Evolutionary conservation across 768 basidiomycete species (phyloP).

Genomic region (Mycena haematopus): DNA sequence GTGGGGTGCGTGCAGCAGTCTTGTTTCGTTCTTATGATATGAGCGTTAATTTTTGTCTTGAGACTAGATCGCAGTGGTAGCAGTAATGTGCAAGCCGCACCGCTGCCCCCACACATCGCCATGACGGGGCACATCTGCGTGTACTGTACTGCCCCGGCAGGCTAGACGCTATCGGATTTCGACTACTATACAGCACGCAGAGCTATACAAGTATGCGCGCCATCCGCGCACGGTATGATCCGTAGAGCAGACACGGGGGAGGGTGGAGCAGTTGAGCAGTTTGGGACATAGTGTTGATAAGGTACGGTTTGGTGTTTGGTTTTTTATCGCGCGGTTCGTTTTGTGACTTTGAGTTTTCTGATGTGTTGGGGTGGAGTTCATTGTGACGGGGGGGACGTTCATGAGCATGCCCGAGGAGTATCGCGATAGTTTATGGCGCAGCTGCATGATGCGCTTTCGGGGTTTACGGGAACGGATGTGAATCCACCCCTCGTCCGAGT

Average conservation of each 20-base stretch:
- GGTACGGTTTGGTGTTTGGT: no score
- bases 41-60: not conserved
- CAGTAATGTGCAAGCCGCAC: slow-evolving; percentile 99
- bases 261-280: slow-evolving; percentile 94
- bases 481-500: slow-evolving; percentile 95
- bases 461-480: slow-evolving; percentile 94
- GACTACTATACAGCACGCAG: slow-evolving; percentile 99
- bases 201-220: slow-evolving; percentile 98
- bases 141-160: slow-evolving; percentile 98
- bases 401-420: slow-evolving; percentile 99
- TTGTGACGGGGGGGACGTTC: slow-evolving; percentile 98
- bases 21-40: not conserved
- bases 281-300: slow-evolving; percentile 98
- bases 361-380: slow-evolving; percentile 70
- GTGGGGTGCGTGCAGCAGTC: slow-evolving; percentile 70
- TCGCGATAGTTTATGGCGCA: slow-evolving; percentile 92
- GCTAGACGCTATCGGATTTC: slow-evolving; percentile 98
- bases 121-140: slow-evolving; percentile 99
- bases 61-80: slow-evolving; percentile 93
- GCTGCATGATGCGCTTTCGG: slow-evolving; percentile 94
- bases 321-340: slow-evolving; percentile 16
- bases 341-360: not conserved
- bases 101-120: slow-evolving; percentile 98
- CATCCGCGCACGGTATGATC: slow-evolving; percentile 92
- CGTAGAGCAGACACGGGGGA: slow-evolving; percentile 96